A percentile compares a stretch with the other conserved stretches of the same genome.
Evolutionary conservation across 495 filamentous ascomycete species (phyloP).

Genomic region (Pyrenula aspistea): DNA sequence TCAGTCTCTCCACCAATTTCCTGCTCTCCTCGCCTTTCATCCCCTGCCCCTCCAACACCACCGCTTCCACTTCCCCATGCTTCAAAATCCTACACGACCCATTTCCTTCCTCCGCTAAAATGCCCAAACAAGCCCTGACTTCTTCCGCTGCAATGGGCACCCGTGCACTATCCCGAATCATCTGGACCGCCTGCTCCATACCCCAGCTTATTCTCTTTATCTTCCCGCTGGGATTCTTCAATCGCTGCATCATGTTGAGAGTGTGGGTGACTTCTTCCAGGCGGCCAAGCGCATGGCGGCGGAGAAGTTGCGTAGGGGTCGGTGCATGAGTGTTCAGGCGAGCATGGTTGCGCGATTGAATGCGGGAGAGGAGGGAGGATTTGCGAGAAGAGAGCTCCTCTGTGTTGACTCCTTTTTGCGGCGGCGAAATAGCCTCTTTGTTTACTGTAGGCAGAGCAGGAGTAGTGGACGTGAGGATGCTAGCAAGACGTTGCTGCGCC

Average conservation of each 20-base stretch:
- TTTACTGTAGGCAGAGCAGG: neutral
- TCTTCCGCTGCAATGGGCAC: slow-evolving; percentile 28
- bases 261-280: slow-evolving; percentile 30
- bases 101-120: slow-evolving; percentile 10
- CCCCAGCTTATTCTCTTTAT: slow-evolving; percentile 26
- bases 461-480: slow-evolving; percentile 13
- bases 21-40: neutral
- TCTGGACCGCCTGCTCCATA: slow-evolving; percentile 24
- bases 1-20: neutral
- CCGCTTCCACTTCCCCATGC: neutral
- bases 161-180: slow-evolving; percentile 27
- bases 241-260: slow-evolving; percentile 22
- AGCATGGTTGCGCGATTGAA: neutral
- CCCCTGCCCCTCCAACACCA: neutral
- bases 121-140: slow-evolving; percentile 28
- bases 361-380: neutral
- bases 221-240: slow-evolving; percentile 17
- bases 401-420: neutral
- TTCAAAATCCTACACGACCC: neutral
- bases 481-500: slow-evolving; percentile 22
- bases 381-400: neutral
- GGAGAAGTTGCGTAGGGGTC: slow-evolving; percentile 27
- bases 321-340: slow-evolving; percentile 28
- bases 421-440: neutral
- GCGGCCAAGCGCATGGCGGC: slow-evolving; percentile 24